Percentiles rank a stretch among this genome's conserved stretches.
Conservation (phyloP, 306 rosid genomes). For the Rosa lucieae region DNA sequence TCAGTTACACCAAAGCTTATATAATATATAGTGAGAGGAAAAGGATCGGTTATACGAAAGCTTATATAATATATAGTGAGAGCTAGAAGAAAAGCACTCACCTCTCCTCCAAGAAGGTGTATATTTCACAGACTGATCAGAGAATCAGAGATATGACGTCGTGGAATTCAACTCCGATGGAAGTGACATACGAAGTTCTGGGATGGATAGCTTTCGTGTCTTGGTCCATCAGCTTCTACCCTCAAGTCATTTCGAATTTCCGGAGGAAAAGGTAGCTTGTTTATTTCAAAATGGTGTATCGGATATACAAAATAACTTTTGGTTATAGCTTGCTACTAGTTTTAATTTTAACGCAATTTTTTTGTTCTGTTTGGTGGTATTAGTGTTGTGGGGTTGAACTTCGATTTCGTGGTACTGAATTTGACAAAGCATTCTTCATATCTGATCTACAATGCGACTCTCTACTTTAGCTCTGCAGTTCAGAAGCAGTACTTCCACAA, state of each 20-base stretch:
- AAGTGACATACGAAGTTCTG: constrained; percentile 56
- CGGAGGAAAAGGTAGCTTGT: constrained; percentile 65
- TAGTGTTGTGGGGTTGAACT: constrained; percentile 92
- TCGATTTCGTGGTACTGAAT: constrained; percentile 78
- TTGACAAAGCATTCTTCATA: constrained; percentile 81
- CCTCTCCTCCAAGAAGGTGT: background rate
- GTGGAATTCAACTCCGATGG: constrained; percentile 75
- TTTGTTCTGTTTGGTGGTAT: background rate
- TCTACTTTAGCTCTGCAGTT: constrained; percentile 69
- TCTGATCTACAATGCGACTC: constrained; percentile 74
- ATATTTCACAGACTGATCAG: background rate
- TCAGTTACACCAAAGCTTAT: background rate
- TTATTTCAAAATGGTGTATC: background rate
- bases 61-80: background rate
- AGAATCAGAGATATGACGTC: constrained; percentile 36
- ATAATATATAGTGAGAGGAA: background rate
- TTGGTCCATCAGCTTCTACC: constrained; percentile 86
- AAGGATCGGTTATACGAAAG: too few species aligned
- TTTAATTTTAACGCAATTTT: background rate
- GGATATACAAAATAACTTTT: background rate
- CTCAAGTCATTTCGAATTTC: constrained; percentile 77
- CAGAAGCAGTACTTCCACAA: constrained; percentile 70
- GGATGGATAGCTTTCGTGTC: constrained; percentile 77
- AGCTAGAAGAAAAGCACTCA: background rate
- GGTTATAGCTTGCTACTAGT: background rate